A percentile compares a stretch with the other conserved stretches of the same genome.
These are phyloP conservation scores for Aspergillus texensis DNA, from an alignment of 2,329 filamentous ascomycete species.

Conservation along the genomic window DNA sequence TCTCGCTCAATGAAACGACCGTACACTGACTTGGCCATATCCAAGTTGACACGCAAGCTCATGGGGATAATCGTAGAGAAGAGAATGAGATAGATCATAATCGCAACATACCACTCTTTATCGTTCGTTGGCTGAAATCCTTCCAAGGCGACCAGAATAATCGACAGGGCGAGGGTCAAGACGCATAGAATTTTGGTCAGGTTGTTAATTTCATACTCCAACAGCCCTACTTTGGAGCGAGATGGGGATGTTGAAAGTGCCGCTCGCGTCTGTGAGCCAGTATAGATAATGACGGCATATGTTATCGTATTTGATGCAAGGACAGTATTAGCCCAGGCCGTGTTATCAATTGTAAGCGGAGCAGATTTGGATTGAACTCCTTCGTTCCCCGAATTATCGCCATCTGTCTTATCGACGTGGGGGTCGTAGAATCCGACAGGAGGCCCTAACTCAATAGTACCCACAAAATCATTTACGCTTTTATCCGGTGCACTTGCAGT, in stretches of 20 bases:
- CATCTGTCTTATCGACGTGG: slow-evolving; percentile 39
- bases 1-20: slow-evolving; percentile 94
- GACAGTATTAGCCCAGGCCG: slow-evolving; percentile 97
- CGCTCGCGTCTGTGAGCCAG: slow-evolving; percentile 89
- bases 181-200: slow-evolving; percentile 94
- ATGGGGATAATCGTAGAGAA: slow-evolving; percentile 99
- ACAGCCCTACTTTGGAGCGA: slow-evolving; percentile 86
- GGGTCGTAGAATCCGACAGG: slow-evolving; percentile 52
- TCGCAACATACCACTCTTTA: slow-evolving; percentile 85
- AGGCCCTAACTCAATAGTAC: slow-evolving; percentile 76
- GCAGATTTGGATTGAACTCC: slow-evolving; percentile 56
- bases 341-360: slow-evolving; percentile 90
- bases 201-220: slow-evolving; percentile 96
- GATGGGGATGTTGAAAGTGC: slow-evolving; percentile 90
- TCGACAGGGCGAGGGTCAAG: slow-evolving; percentile 81
- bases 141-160: slow-evolving; percentile 85
- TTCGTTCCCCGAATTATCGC: slow-evolving; percentile 22
- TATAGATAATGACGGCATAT: slow-evolving; percentile 89
- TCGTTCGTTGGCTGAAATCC: slow-evolving; percentile 65
- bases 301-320: slow-evolving; percentile 90
- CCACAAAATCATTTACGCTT: slow-evolving; percentile 92
- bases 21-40: slow-evolving; percentile 96
- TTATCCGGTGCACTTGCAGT: slow-evolving; percentile 88
- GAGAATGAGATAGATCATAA: slow-evolving; percentile 95
- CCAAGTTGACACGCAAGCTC: slow-evolving; percentile 91